Evolutionary conservation across 1,284 basidiomycete genomes (phyloP).

Genomic region (Spongispora temasekensis): DNA sequence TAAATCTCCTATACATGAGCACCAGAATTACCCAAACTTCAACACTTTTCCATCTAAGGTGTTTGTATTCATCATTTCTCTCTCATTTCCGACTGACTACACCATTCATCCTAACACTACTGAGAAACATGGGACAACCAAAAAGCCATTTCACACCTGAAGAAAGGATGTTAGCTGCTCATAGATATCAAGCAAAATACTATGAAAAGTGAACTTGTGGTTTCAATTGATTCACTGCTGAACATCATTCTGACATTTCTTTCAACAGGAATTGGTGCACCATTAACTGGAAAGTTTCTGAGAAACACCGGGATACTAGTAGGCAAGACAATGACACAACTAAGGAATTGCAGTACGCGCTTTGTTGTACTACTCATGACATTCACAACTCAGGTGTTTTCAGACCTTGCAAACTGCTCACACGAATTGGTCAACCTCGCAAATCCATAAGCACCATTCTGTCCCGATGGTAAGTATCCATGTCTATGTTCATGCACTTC

Average conservation of each 20-base stretch:
- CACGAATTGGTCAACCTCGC: background rate
- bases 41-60: background rate
- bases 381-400: background rate
- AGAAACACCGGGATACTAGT: background rate
- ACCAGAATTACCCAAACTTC: background rate
- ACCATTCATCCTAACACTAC: background rate
- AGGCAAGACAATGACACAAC: background rate
- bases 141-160: background rate
- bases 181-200: background rate
- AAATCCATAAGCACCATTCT: background rate
- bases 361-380: background rate
- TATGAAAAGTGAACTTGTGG: background rate
- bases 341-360: background rate
- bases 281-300: background rate
- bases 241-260: background rate
- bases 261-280: background rate
- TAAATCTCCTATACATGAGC: background rate
- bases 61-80: background rate
- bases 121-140: background rate
- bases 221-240: background rate
- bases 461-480: background rate
- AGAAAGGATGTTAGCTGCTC: background rate
- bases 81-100: background rate
- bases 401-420: background rate
- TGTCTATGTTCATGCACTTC: background rate